These are phyloP conservation scores for Nannizzia gypsea DNA, from an alignment of 2,329 filamentous ascomycete genomes.

Conservation along the genomic window DNA sequence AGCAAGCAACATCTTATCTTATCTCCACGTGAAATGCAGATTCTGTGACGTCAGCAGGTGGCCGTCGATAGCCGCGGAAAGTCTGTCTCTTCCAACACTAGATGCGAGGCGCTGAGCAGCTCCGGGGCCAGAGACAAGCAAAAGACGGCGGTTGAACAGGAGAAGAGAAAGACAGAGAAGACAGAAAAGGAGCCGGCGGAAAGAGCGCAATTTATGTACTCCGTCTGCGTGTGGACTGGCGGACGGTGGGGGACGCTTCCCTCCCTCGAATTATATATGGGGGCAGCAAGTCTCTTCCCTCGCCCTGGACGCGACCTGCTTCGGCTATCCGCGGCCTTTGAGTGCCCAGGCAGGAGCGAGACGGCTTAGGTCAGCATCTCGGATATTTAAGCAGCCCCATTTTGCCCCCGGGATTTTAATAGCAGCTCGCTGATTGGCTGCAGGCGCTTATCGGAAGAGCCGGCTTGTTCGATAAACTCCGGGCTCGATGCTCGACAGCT, in stretches of 20 bases:
- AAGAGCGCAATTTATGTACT: not conserved
- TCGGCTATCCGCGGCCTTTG: not conserved
- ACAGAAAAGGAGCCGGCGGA: not conserved
- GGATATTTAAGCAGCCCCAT: not conserved
- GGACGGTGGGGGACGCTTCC: not conserved
- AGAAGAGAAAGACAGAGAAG: not conserved
- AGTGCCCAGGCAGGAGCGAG: not conserved
- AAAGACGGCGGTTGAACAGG: not conserved
- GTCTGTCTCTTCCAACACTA: not conserved
- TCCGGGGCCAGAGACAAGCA: not conserved
- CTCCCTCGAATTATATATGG: not conserved
- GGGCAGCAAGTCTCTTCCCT: too few relatives aligned
- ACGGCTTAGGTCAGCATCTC: not conserved
- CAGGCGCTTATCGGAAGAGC: not conserved
- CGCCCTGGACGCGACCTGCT: not conserved
- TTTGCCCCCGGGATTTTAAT: not conserved
- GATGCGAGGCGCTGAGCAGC: not conserved
- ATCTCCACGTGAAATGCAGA: constrained; percentile 2
- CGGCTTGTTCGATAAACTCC: not conserved
- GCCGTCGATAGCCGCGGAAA: constrained; percentile 8
- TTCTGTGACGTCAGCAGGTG: constrained; percentile 9
- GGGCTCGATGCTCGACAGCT: too few relatives aligned
- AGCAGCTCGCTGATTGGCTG: not conserved
- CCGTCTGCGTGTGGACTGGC: not conserved
- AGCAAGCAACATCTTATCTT: constrained; percentile 10